Base-by-base conservation (phyloP, 768 basidiomycete genomes). In the Glaciozyma martinii region DNA sequence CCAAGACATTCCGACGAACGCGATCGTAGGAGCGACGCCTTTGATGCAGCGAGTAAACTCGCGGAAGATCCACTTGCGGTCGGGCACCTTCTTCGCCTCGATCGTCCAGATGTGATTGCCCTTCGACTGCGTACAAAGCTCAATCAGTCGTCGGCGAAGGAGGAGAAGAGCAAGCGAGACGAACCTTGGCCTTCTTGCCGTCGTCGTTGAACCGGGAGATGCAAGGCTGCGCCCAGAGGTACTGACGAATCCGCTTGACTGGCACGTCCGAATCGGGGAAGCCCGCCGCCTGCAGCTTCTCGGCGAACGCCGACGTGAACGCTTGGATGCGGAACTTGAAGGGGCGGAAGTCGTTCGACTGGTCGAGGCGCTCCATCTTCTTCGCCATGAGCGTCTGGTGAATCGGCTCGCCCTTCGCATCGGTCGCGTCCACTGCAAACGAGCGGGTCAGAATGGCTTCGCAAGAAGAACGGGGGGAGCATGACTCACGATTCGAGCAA, bases 31-130 rank as follows among this genome's bases (percentile, higher is more conserved):
- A 19, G 92, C 88, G 15, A 81, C 80, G 32, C 90, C 91, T 42
- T 90, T 88, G 61, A 98, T 84, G 76, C 86, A 87, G 61, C 92
- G 85, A 72, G 86, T 80, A 78, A 94, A 95, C 18, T 89, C 86
- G 58, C 90, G 82, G 79, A 94, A 95, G 59, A 84, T 81, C 91
- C 91, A 97, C 68, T 82, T 79, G 49, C 86, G 83, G 58, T 70
- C 71, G 56, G 66, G 64, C 25, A 70, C 59, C 88, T 88, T 29
- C 79, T 79, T 29, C 79, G 91, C 94, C 73, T 97, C 90, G 58
- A 98, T 87, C 74, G 91, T 93, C 94, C 94, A 99, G 71, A 97
- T 95, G 73, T 98, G 94, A 78, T 99, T 99, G 55, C 94, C 94
- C 59, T 71, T 71, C 25, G 72, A 71, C 68, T 67, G 52, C 33